A percentile compares a stretch with the other conserved stretches of the same genome.
Conservation (phyloP, 805 yeast genomes). For the Starmerella asiatica region DNA sequence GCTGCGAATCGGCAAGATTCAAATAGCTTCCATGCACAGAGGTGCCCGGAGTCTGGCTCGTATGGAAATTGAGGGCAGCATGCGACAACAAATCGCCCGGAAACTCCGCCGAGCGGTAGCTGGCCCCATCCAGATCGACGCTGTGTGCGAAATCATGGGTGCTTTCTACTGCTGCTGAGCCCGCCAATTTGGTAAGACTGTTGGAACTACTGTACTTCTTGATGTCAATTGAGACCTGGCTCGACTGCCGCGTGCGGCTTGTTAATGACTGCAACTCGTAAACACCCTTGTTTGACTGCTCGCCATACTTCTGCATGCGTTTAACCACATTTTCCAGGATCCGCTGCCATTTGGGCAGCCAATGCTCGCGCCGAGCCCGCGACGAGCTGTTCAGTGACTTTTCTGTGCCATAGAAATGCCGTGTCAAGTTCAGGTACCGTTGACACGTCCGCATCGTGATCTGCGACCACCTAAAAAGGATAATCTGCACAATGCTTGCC, state of each 20-base stretch:
- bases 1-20: slow-evolving; percentile 2
- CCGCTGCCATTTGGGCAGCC: slow-evolving; percentile 7
- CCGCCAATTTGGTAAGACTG: no score
- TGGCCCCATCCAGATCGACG: slow-evolving; percentile 8
- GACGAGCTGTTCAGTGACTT: slow-evolving; percentile 37
- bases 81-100: slow-evolving; percentile 80
- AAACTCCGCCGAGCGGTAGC: slow-evolving; percentile 27
- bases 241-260: neutral
- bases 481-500: slow-evolving; percentile 88
- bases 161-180: no score
- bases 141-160: slow-evolving; percentile 5
- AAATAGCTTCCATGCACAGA: slow-evolving; percentile 3
- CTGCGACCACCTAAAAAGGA: slow-evolving; percentile 68
- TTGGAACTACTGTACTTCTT: neutral
- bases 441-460: slow-evolving; percentile 89
- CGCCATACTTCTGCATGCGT: slow-evolving; percentile 4
- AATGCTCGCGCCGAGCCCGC: slow-evolving; percentile 15
- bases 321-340: slow-evolving; percentile 5
- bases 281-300: neutral
- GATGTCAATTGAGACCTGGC: neutral
- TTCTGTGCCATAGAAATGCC: slow-evolving; percentile 70
- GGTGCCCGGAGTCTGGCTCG: slow-evolving; percentile 4
- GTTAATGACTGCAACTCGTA: neutral
- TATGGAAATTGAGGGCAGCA: slow-evolving; percentile 40
- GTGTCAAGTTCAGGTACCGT: slow-evolving; percentile 69